phyloP scores from a whole-genome alignment of 2,329 filamentous ascomycete species.

The Huntiella bhutanensis region DNA sequence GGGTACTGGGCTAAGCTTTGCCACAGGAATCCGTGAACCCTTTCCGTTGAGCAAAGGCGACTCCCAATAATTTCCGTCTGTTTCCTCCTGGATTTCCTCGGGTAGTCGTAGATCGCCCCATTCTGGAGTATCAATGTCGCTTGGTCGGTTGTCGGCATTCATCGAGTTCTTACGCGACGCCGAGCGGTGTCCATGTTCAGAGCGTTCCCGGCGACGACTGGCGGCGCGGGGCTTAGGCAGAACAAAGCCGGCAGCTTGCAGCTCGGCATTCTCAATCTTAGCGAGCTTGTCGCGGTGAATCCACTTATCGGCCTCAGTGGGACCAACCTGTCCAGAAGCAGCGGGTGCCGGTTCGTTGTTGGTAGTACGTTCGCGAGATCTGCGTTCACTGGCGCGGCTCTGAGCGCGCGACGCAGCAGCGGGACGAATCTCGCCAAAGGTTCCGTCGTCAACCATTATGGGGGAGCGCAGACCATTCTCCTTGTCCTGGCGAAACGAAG shows the following conservation, averaged over 20 bases:
- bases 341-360: background rate
- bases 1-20: slow-evolving; percentile 60
- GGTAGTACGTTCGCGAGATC: slow-evolving; percentile 7
- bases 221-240: slow-evolving; percentile 34
- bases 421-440: slow-evolving; percentile 6
- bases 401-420: slow-evolving; percentile 4
- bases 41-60: slow-evolving; percentile 21
- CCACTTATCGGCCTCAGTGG: slow-evolving; percentile 51
- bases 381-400: slow-evolving; percentile 10
- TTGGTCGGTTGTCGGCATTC: slow-evolving; percentile 20
- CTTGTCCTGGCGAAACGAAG: slow-evolving; percentile 1
- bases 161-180: slow-evolving; percentile 18
- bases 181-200: slow-evolving; percentile 10
- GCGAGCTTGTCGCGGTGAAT: slow-evolving; percentile 73
- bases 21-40: slow-evolving; percentile 71
- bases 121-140: slow-evolving; percentile 25
- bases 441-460: slow-evolving; percentile 7
- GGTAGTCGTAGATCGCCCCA: slow-evolving; percentile 56
- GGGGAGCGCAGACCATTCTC: slow-evolving; percentile 6
- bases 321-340: background rate
- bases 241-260: slow-evolving; percentile 58
- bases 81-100: slow-evolving; percentile 53
- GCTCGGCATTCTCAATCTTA: slow-evolving; percentile 60
- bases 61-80: slow-evolving; percentile 31
- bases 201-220: slow-evolving; percentile 22